Percentiles rank a stretch among this genome's conserved stretches.
These are phyloP conservation scores for Syzygium aqueum DNA, from an alignment of 345 rosid genomes.

Conservation along the genomic window DNA sequence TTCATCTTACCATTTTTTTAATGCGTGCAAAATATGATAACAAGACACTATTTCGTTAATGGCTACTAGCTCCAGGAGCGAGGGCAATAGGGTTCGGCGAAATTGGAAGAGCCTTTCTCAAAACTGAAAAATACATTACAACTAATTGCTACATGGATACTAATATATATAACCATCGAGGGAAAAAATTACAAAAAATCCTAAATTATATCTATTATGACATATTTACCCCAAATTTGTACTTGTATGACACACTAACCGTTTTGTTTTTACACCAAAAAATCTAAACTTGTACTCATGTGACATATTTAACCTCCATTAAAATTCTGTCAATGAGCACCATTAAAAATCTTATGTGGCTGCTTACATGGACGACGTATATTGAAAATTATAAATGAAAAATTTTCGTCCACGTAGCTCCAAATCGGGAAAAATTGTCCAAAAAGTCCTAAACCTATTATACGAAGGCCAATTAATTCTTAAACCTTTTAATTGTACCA, in stretches of 20 bases:
- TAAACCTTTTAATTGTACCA: not conserved
- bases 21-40: not conserved
- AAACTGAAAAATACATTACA: not conserved
- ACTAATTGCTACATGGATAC: not conserved
- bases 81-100: not conserved
- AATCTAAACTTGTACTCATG: no score
- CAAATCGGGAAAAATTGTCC: no score
- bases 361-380: not conserved
- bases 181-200: not conserved
- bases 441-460: no score
- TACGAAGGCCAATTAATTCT: no score
- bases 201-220: no score
- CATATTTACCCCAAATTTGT: not conserved
- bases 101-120: not conserved
- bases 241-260: not conserved
- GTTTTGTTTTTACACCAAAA: no score
- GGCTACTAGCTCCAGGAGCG: not conserved
- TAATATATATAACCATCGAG: not conserved
- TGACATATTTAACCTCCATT: not conserved
- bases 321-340: accelerated
- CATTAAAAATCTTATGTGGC: no score
- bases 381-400: not conserved
- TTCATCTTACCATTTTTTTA: not conserved
- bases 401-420: not conserved
- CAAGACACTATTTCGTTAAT: not conserved